Percentiles rank a stretch among this genome's conserved stretches.
Evolutionary conservation across 176 grass and related monocot species (phyloP).

Genomic region (Eragrostis curvula): DNA sequence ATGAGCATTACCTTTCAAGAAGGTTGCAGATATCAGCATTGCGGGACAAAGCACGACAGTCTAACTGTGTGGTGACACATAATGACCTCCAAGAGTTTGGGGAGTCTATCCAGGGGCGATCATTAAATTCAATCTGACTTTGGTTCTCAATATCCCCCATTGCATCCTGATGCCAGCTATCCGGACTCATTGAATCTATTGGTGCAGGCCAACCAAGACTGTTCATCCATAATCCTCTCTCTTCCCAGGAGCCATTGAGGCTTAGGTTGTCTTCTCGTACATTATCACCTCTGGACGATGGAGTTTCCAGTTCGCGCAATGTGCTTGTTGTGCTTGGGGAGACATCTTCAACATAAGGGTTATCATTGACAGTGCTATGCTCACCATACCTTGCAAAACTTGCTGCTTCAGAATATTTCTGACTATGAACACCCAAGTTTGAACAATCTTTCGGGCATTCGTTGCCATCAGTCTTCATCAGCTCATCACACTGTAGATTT

Average conservation of each 20-base stretch:
- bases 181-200: constrained; percentile 65
- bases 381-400: constrained; percentile 42
- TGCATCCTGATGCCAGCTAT: constrained; percentile 63
- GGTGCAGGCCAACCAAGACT: constrained; percentile 72
- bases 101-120: constrained; percentile 77
- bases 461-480: constrained; percentile 29
- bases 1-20: constrained; percentile 69
- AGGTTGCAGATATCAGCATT: constrained; percentile 88
- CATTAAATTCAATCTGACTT: constrained; percentile 44
- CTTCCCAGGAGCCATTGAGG: constrained; percentile 78
- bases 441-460: constrained; percentile 38
- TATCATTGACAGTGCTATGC: constrained; percentile 37
- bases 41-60: constrained; percentile 52
- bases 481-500: constrained; percentile 29
- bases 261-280: constrained; percentile 72
- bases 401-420: constrained; percentile 47
- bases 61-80: constrained; percentile 43
- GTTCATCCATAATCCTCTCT: constrained; percentile 78
- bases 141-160: constrained; percentile 64
- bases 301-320: constrained; percentile 46
- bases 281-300: constrained; percentile 56
- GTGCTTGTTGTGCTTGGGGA: constrained; percentile 58
- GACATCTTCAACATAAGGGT: constrained; percentile 50
- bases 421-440: constrained; percentile 34
- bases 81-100: constrained; percentile 83